phyloP scores from a whole-genome alignment of 1,139 yeast species.

The Meyerozyma sp. region DNA sequence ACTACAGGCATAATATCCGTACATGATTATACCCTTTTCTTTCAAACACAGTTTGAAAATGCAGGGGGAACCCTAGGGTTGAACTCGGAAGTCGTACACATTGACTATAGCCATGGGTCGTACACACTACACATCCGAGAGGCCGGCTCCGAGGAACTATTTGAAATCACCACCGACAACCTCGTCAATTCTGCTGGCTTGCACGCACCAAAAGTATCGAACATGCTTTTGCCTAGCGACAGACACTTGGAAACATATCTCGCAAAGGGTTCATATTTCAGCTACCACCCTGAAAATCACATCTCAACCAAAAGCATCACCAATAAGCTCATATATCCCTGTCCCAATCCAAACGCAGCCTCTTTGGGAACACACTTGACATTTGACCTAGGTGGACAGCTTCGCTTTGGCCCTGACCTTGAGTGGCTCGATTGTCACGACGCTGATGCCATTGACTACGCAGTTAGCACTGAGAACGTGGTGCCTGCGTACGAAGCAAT shows the following conservation, averaged over 20 bases:
- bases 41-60: constrained; percentile 47
- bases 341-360: constrained; percentile 66
- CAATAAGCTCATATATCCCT: constrained; percentile 63
- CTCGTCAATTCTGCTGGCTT: constrained; percentile 79
- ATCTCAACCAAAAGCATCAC: constrained; percentile 20
- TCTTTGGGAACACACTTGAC: constrained; percentile 88
- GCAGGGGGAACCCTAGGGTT: constrained; percentile 62
- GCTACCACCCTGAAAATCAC: constrained; percentile 44
- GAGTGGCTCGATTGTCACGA: constrained; percentile 61
- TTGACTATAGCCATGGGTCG: constrained; percentile 25
- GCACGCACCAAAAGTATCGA: constrained; percentile 63
- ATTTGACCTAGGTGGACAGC: constrained; percentile 72
- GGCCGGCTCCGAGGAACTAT: constrained; percentile 26
- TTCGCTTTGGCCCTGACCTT: constrained; percentile 84
- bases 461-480: constrained; percentile 44
- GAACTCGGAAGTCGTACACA: constrained; percentile 49
- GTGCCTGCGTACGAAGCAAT: constrained; percentile 57
- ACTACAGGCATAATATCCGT: constrained; percentile 83
- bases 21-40: constrained; percentile 64
- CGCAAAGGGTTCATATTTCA: constrained; percentile 82
- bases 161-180: constrained; percentile 47
- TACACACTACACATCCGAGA: constrained; percentile 30
- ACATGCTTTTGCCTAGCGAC: constrained; percentile 60
- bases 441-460: constrained; percentile 34
- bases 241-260: constrained; percentile 56